Conservation (phyloP, 768 basidiomycete genomes). For the Mycena olivaceomarginata region DNA sequence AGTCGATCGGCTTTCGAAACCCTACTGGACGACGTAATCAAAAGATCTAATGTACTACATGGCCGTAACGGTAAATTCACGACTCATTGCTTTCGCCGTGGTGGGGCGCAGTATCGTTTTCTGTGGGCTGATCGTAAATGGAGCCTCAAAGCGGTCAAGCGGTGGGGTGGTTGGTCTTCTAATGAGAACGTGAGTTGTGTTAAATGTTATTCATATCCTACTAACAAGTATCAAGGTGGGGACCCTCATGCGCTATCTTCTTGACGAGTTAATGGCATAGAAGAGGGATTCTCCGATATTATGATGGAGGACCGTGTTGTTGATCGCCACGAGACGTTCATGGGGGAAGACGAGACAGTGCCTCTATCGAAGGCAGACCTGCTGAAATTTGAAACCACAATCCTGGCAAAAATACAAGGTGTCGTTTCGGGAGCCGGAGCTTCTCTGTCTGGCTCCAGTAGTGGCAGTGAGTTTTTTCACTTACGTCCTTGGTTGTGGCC, state of each 20-base stretch:
- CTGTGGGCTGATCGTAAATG: slow-evolving; percentile 51
- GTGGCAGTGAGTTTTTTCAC: no score
- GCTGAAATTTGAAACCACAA: not conserved
- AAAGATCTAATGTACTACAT: no score
- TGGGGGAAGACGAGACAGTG: slow-evolving; percentile 42
- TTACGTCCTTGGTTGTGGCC: no score
- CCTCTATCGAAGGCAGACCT: slow-evolving; percentile 35
- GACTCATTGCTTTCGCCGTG: no score
- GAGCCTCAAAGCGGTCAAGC: slow-evolving; percentile 51
- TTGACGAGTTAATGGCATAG: slow-evolving; percentile 53
- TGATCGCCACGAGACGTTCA: slow-evolving; percentile 48
- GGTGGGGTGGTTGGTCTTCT: slow-evolving; percentile 54
- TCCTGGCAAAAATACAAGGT: slow-evolving; percentile 4
- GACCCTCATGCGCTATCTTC: slow-evolving; percentile 50
- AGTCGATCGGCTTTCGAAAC: no score
- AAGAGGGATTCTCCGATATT: slow-evolving; percentile 52
- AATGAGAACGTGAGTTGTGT: slow-evolving; percentile 40
- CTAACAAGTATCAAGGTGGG: slow-evolving; percentile 32
- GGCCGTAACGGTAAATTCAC: no score
- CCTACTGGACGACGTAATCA: no score
- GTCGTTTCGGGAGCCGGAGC: not conserved
- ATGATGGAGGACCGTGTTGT: slow-evolving; percentile 44
- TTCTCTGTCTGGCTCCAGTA: no score
- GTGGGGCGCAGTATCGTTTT: slow-evolving; percentile 54
- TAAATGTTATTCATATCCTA: no score